These are phyloP conservation scores for Blastobotrys robertii DNA, from an alignment of 805 yeast species.

Conservation along the genomic window DNA sequence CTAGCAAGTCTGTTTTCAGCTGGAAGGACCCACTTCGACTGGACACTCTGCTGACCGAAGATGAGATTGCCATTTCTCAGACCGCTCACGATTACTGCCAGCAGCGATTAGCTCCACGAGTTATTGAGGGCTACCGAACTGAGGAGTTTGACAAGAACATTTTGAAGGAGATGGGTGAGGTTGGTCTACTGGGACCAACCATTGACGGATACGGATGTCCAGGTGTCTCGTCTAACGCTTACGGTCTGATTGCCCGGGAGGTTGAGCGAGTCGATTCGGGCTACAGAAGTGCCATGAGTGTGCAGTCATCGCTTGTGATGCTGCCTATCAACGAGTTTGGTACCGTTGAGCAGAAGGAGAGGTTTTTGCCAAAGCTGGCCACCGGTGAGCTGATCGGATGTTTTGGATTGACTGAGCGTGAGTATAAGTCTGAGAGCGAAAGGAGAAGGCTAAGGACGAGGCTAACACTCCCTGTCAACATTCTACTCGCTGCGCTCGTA, in stretches of 20 bases:
- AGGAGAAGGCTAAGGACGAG: no score
- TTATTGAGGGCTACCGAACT: conserved; percentile 32
- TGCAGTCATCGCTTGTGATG: conserved; percentile 38
- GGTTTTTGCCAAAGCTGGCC: conserved; percentile 32
- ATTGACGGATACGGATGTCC: conserved; percentile 35
- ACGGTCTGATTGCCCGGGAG: conserved; percentile 35
- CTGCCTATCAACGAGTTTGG: conserved; percentile 34
- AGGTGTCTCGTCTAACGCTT: conserved; percentile 34
- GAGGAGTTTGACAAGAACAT: conserved; percentile 29
- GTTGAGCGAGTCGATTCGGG: conserved; percentile 38
- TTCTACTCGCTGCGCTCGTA: no score
- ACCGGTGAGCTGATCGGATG: conserved; percentile 42
- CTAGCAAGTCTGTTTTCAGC: conserved; percentile 19
- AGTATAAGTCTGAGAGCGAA: no score
- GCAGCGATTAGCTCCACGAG: conserved; percentile 29
- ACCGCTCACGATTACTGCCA: conserved; percentile 31
- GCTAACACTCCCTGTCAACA: no score
- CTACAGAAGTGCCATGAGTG: conserved; percentile 35
- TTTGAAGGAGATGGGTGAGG: conserved; percentile 33
- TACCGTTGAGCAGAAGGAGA: conserved; percentile 32
- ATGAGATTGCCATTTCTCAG: conserved; percentile 29
- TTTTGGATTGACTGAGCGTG: conserved; percentile 51
- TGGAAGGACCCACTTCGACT: conserved; percentile 32
- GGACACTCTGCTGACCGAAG: conserved; percentile 29
- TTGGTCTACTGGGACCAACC: conserved; percentile 34